Base-by-base conservation (phyloP, 176 grass and related monocot species). In the Oropetium thomaeum region DNA sequence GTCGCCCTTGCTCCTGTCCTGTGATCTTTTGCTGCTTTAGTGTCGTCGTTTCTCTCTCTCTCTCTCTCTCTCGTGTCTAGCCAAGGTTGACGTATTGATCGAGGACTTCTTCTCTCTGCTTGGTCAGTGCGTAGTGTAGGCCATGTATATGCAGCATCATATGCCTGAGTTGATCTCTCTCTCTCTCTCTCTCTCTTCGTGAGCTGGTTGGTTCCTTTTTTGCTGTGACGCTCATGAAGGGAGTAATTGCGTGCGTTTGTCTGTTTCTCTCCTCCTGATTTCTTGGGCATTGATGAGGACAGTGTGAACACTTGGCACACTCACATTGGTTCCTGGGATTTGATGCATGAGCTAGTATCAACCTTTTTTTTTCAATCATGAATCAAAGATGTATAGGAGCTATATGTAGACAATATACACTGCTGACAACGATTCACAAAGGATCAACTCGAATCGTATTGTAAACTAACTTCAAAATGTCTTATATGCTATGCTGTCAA, bases 261-360 rank as follows among this genome's bases (percentile, higher is more conserved):
- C 16, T 38, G 27, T 12, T 47, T 74, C 80, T 55, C 76, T 84
- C 75, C 85, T 83, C 76, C 86, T 84, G 86, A 84, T 75, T 88
- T 88, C 81, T 75, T 84, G 81, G 86, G 81, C 86, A 80, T 88
- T 84, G 63, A 84, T 88, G 85, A 17, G 42, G 67, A 52, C 61
- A 8, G 26, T 13, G 66, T 23, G 13, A 11, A 15, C 31, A 79
- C 40, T 43, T 83, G 62, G 68, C 80, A 23, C 0, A 19, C 17
- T 30, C 40, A 67, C 65, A 30, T 69, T 62, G 73, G 41, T 51
- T 27, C n/a, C n/a, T n/a, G 1, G 10, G 26, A 7, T 43, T 31
- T 27, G 64, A 15, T n/a, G 57, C 22, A 29, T 15, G 27, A 27
- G 53, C 23, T 57, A 22, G 1, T 20, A 20, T 7, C 40, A 42